A percentile compares a stretch with the other conserved stretches of the same genome.
Conservation (phyloP, 2,329 filamentous ascomycete genomes). For the Colletotrichum magnum region DNA sequence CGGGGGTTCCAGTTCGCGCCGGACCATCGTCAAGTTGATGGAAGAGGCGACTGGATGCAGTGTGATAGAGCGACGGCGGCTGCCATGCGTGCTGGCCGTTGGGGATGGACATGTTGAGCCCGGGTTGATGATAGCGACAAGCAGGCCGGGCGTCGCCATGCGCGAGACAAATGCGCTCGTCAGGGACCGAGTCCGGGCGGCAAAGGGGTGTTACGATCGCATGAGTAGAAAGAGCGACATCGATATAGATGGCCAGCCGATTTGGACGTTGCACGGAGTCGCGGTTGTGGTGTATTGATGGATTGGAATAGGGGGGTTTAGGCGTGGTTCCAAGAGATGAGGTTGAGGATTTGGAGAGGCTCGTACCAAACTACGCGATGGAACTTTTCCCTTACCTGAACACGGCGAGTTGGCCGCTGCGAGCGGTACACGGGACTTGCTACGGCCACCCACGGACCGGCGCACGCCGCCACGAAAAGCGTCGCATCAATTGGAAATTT, state of each 20-base stretch:
- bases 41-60: slow-evolving; percentile 64
- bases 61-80: slow-evolving; percentile 66
- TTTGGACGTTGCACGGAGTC: slow-evolving; percentile 58
- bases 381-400: slow-evolving; percentile 41
- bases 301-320: slow-evolving; percentile 63
- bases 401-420: slow-evolving; percentile 35
- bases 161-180: slow-evolving; percentile 65
- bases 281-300: slow-evolving; percentile 65
- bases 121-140: slow-evolving; percentile 63
- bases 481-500: slow-evolving; percentile 25
- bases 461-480: slow-evolving; percentile 1
- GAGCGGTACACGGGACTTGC: slow-evolving; percentile 36
- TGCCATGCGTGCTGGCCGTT: slow-evolving; percentile 78
- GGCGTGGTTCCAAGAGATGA: slow-evolving; percentile 68
- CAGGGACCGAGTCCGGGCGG: slow-evolving; percentile 64
- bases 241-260: slow-evolving; percentile 63
- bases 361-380: slow-evolving; percentile 45
- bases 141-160: slow-evolving; percentile 68
- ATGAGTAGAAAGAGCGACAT: slow-evolving; percentile 66
- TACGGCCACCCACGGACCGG: neutral
- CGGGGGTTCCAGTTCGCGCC: slow-evolving; percentile 64
- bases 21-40: slow-evolving; percentile 74
- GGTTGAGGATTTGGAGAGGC: slow-evolving; percentile 64
- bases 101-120: slow-evolving; percentile 75
- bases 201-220: slow-evolving; percentile 62